Conservation (phyloP, 192 early-diverging fungal species). For the Podila horticola region DNA sequence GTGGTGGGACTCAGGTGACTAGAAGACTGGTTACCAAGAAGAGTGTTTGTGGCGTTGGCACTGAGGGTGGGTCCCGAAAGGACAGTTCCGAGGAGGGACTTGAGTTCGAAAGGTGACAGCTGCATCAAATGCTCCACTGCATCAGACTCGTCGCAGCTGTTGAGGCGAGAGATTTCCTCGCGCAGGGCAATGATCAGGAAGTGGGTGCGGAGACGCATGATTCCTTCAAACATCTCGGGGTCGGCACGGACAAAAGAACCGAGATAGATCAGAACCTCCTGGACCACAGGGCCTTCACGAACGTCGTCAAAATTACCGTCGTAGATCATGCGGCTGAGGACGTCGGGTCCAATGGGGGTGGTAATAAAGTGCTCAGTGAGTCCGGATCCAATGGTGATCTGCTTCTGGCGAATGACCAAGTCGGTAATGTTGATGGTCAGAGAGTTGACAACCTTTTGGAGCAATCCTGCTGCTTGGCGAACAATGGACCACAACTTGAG, state of each 20-base stretch:
- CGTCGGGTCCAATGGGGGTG: conserved; percentile 71
- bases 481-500: conserved; percentile 80
- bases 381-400: conserved; percentile 78
- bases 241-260: conserved; percentile 73
- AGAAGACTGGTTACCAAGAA: conserved; percentile 51
- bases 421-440: conserved; percentile 82
- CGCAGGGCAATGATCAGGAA: conserved; percentile 84
- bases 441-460: conserved; percentile 75
- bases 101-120: conserved; percentile 82
- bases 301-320: conserved; percentile 72
- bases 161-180: conserved; percentile 80
- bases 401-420: conserved; percentile 77
- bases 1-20: conserved; percentile 42
- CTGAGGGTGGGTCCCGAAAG: conserved; percentile 65
- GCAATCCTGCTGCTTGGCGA: conserved; percentile 77
- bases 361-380: conserved; percentile 70
- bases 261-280: conserved; percentile 82
- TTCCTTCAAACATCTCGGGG: conserved; percentile 78
- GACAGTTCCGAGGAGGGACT: conserved; percentile 74
- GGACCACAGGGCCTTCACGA: conserved; percentile 81
- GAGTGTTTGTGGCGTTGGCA: conserved; percentile 38
- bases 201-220: conserved; percentile 80
- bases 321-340: conserved; percentile 68
- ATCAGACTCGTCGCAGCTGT: conserved; percentile 75
- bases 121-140: conserved; percentile 83